These are phyloP conservation scores for Trichoderma parareesei DNA, from an alignment of 495 filamentous ascomycete species.

Conservation along the genomic window DNA sequence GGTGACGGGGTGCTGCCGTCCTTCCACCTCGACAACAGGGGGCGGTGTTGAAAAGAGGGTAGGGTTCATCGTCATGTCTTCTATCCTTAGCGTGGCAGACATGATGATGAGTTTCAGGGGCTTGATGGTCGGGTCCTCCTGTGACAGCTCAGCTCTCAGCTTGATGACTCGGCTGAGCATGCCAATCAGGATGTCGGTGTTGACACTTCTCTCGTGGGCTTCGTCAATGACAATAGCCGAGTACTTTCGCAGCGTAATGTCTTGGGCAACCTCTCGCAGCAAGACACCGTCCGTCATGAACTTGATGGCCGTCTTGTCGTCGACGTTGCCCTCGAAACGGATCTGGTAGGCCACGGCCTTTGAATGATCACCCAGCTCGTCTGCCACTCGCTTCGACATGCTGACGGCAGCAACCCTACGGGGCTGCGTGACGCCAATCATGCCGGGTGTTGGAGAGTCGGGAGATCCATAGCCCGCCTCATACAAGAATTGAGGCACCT, in stretches of 20 bases:
- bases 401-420: slow-evolving; percentile 87
- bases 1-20: slow-evolving; percentile 86
- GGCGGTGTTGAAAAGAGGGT: slow-evolving; percentile 73
- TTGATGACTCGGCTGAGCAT: slow-evolving; percentile 91
- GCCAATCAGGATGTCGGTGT: slow-evolving; percentile 94
- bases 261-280: slow-evolving; percentile 80
- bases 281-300: slow-evolving; percentile 99
- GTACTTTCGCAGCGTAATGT: slow-evolving; percentile 88
- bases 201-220: slow-evolving; percentile 94
- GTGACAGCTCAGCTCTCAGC: slow-evolving; percentile 41
- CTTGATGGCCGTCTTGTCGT: slow-evolving; percentile 84
- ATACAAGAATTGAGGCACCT: slow-evolving; percentile 90
- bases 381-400: slow-evolving; percentile 85
- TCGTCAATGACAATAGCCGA: slow-evolving; percentile 93
- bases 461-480: slow-evolving; percentile 87
- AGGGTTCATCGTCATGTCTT: slow-evolving; percentile 81
- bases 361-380: slow-evolving; percentile 68
- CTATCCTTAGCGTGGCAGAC: slow-evolving; percentile 88
- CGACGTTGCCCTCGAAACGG: slow-evolving; percentile 79
- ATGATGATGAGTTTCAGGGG: slow-evolving; percentile 95
- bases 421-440: slow-evolving; percentile 94
- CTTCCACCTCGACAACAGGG: slow-evolving; percentile 82
- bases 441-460: slow-evolving; percentile 69
- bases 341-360: slow-evolving; percentile 84
- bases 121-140: slow-evolving; percentile 46